Percentiles rank a stretch among this genome's conserved stretches.
phyloP scores from a whole-genome alignment of 176 grass and related monocot genomes.

The Typha latifolia region DNA sequence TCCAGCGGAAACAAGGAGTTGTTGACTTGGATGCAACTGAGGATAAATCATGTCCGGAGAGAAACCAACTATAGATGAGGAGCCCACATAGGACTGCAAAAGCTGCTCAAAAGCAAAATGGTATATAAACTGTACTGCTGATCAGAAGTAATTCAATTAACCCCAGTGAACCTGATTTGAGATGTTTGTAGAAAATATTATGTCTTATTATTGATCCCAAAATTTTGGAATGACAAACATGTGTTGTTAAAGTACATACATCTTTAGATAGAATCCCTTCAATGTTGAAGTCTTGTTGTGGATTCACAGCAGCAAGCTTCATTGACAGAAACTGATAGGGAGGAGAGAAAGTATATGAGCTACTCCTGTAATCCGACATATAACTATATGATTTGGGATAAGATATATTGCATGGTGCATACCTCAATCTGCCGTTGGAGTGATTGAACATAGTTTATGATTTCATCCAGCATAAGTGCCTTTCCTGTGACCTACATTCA shows the following conservation, averaged over 20 bases:
- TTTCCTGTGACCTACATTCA: conserved; percentile 20
- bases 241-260: not conserved
- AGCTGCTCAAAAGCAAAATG: not conserved
- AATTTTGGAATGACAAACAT: not conserved
- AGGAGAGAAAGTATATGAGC: not conserved
- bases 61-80: conserved; percentile 7
- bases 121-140: not conserved
- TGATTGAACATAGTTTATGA: conserved; percentile 29
- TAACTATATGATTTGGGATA: not conserved
- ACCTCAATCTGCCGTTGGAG: conserved; percentile 24
- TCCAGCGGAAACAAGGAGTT: not conserved
- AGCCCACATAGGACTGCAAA: not conserved
- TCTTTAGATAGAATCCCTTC: conserved; percentile 19
- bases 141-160: not conserved
- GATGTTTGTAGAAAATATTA: not conserved
- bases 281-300: conserved; percentile 9
- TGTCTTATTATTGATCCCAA: not conserved
- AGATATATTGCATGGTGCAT: not conserved
- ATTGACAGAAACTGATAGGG: conserved; percentile 18
- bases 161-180: not conserved
- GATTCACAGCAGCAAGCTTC: conserved; percentile 24
- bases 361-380: not conserved
- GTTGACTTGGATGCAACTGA: conserved; percentile 12
- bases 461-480: conserved; percentile 27
- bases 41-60: conserved; percentile 10